Evolutionary conservation across 768 basidiomycete species (phyloP).

Genomic region (Termitomyces sp.): DNA sequence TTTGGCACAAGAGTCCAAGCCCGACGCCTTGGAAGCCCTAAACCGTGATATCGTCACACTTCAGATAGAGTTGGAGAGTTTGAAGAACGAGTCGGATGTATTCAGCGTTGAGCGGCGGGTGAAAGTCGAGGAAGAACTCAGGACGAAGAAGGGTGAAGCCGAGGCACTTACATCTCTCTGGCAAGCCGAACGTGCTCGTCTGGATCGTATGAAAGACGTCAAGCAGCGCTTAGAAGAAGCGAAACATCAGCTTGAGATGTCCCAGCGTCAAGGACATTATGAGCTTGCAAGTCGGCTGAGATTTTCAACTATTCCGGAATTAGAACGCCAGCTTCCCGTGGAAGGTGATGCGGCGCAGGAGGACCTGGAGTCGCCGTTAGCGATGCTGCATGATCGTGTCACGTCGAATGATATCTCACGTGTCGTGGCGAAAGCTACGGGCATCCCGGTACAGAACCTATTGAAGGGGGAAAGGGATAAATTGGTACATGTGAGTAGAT

Average conservation of each 20-base stretch:
- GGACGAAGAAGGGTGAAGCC: constrained; percentile 57
- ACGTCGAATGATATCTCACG: constrained; percentile 86
- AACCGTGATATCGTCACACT: constrained; percentile 82
- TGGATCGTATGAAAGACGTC: constrained; percentile 65
- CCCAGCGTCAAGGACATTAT: constrained; percentile 84
- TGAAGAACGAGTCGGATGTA: constrained; percentile 84
- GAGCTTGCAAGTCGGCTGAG: constrained; percentile 81
- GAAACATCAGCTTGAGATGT: constrained; percentile 81
- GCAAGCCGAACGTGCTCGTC: constrained; percentile 68
- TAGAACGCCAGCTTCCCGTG: constrained; percentile 64
- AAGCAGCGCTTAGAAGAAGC: constrained; percentile 77
- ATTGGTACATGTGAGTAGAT: constrained; percentile 67
- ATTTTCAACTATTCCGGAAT: constrained; percentile 79
- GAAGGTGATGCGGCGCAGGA: constrained; percentile 34
- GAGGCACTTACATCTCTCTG: constrained; percentile 57
- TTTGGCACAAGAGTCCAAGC: constrained; percentile 85
- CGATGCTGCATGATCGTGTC: constrained; percentile 80
- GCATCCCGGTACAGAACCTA: constrained; percentile 85
- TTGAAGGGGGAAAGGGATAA: constrained; percentile 88
- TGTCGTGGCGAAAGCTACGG: constrained; percentile 84
- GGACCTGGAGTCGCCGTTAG: constrained; percentile 42
- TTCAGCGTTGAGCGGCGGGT: constrained; percentile 71
- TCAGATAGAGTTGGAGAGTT: constrained; percentile 84
- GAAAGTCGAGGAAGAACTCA: constrained; percentile 61
- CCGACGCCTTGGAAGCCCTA: constrained; percentile 75